Percentiles rank a stretch among this genome's conserved stretches.
These are phyloP conservation scores for Tetrapisispora nanseiensis DNA, from an alignment of 805 yeast genomes.

Conservation along the genomic window DNA sequence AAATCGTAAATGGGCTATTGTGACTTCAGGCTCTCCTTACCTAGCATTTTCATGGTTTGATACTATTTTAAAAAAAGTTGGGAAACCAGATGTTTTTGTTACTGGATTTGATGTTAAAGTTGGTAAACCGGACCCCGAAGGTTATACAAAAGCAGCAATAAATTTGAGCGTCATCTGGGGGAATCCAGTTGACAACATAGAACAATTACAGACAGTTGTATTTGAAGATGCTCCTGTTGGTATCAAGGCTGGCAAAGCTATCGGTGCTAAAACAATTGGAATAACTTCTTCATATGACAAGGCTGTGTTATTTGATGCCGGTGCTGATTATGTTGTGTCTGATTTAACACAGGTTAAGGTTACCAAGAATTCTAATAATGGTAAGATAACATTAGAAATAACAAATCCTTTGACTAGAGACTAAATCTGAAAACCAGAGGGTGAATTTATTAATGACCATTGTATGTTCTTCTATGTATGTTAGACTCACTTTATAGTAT, in stretches of 20 bases:
- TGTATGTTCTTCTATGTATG: too few species aligned
- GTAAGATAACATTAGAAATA: conserved; percentile 10
- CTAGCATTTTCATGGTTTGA: conserved; percentile 66
- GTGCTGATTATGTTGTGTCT: conserved; percentile 67
- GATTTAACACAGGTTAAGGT: conserved; percentile 35
- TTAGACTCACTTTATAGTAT: too few species aligned
- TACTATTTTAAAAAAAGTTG: conserved; percentile 38
- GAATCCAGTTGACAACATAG: conserved; percentile 14
- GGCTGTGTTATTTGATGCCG: conserved; percentile 51
- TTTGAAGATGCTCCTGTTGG: conserved; percentile 85
- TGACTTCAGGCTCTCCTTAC: conserved; percentile 63
- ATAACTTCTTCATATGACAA: conserved; percentile 64
- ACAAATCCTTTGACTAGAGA: conserved; percentile 8
- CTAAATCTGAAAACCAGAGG: background rate
- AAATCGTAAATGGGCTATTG: conserved; percentile 62
- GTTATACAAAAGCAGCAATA: conserved; percentile 47
- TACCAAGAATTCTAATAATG: conserved; percentile 7
- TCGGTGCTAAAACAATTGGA: conserved; percentile 68
- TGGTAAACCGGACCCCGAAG: conserved; percentile 78
- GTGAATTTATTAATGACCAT: too few species aligned
- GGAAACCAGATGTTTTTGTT: conserved; percentile 58
- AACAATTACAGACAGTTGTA: conserved; percentile 36
- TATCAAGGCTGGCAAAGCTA: conserved; percentile 60
- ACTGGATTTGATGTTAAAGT: conserved; percentile 61
- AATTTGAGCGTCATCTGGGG: conserved; percentile 37